Base-by-base conservation (phyloP, 768 basidiomycete genomes). In the Tulasnella sp. region DNA sequence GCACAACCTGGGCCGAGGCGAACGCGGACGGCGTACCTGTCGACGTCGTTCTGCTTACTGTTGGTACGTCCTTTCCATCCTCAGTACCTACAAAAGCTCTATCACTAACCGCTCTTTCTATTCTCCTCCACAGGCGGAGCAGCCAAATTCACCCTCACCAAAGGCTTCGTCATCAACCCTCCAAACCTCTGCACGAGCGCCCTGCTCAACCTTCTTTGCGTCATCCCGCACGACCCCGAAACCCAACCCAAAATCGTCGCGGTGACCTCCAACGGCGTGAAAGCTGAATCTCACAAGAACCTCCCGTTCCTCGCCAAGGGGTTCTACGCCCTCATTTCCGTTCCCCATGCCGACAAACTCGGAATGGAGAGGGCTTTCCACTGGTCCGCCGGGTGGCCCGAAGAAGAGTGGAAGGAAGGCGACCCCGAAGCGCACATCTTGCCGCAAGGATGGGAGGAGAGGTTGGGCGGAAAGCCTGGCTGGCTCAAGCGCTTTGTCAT, bases 271-370 rank as follows among this genome's bases (percentile, higher is more conserved):
- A 86, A 83, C 0, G 93, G 92, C 18, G 77, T 92, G 24, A 91
- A 89, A 0, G 86, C 84, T 7, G 77, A 84, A 12, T 88, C 90
- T 6, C 89, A 89, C 81, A 81, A 84, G 0, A 82, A 84, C 4
- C 85, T 93, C 0, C 92, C 93, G 0, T 72, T 89, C 42, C 84
- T 85, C 3, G 82, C 92, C 44, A 89, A 88, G 81, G 87, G 88
- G 0, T 0, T 93, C 0, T 93, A 92, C 84, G 81, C 83, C 5
- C 73, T 90, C 40, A 85, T 92, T 64, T 60, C 84, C 6, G 80
- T 46, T 1, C 89, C 91, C 6, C 92, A 91, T 83, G 86, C 83
- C 41, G 93, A 94, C 85, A 94, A 94, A 85, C 64, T 90, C 72
- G 92, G 90, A 9, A 85, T 86, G 44, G 93, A 94, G 85, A 86